A percentile compares a stretch with the other conserved stretches of the same genome.
Conservation (phyloP, 352 stramenopile species). For the Salisapilia sapeloensis region DNA sequence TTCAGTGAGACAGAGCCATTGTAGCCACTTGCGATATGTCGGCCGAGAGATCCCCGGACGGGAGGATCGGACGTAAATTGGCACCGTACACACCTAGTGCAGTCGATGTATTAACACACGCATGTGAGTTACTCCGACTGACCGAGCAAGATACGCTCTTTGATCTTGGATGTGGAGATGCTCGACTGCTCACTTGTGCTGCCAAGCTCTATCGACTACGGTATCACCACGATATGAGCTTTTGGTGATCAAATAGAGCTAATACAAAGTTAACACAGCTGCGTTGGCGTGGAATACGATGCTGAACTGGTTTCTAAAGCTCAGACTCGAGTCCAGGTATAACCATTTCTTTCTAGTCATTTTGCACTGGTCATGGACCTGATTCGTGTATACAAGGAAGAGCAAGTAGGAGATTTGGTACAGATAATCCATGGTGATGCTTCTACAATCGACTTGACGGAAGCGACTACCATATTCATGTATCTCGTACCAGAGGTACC, state of each 20-base stretch:
- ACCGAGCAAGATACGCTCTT: slow-evolving; percentile 34
- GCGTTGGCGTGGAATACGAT: slow-evolving; percentile 67
- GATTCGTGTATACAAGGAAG: slow-evolving; percentile 10
- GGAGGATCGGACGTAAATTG: slow-evolving; percentile 41
- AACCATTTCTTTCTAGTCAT: too few species aligned
- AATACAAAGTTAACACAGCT: slow-evolving; percentile 10
- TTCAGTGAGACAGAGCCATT: too few species aligned
- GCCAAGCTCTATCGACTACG: slow-evolving; percentile 6
- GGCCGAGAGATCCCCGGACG: too few species aligned
- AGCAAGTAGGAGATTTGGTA: slow-evolving; percentile 19
- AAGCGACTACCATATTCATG: slow-evolving; percentile 54
- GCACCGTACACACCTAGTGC: slow-evolving; percentile 68
- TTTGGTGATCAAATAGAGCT: not conserved
- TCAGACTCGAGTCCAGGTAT: slow-evolving; percentile 18
- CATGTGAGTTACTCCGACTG: slow-evolving; percentile 47
- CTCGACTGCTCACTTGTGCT: slow-evolving; percentile 44
- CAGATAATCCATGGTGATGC: slow-evolving; percentile 46
- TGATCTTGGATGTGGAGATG: slow-evolving; percentile 67
- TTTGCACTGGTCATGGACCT: slow-evolving; percentile 2
- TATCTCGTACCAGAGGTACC: slow-evolving; percentile 69
- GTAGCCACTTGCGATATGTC: too few species aligned
- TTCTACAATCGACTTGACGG: slow-evolving; percentile 30
- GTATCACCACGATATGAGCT: not conserved
- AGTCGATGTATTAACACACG: slow-evolving; percentile 35
- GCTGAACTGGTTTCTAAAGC: slow-evolving; percentile 32